Base-by-base conservation (phyloP, 1,284 basidiomycete genomes). In the Sporisorium iseilematis-ciliati region DNA sequence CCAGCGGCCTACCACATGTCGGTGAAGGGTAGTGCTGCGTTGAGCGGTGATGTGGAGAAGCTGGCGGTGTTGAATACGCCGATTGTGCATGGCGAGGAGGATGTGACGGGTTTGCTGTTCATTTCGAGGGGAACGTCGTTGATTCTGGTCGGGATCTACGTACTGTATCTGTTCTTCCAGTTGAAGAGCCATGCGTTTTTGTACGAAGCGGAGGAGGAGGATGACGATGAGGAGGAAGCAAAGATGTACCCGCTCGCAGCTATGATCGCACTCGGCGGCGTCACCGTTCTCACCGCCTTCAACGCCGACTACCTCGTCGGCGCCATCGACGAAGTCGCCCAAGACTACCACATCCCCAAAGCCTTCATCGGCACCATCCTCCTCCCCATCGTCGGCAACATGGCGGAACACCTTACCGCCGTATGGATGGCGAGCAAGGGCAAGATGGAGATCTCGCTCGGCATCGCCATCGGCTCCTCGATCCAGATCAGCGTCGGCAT, bases 381-480 rank as follows among this genome's bases (percentile, higher is more conserved):
- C 14, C 88, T 97, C 14, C 95, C 95, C 20, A 86, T 89, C 35
- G 92, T 94, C 52, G 92, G 92, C 48, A 95, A 94, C 76, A 87
- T 87, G 46, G 82, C 83, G 11, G 83, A 85, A 63, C 83, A 85
- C 59, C 67, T 82, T 25, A 85, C 83, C 6, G 78, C 80, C 14
- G 77, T 83, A 33, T 81, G 81, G 65, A 82, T 80, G 77, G 83
- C 80, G 11, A 57, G 62, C 43, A 84, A 84, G 67, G 75, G 78
- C 80, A 84, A 84, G 64, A 83, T 85, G 82, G 83, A 85, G 42
- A 83, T 85, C 57, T 71, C 75, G 1, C 93, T 97, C 71, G 91
- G 91, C 3, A 93, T 97, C 67, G 93, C 92, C 62, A 92, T 97
- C 89, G 93, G 95, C 14, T 92, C 84, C 87, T 93, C 55, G 90